Base-by-base conservation (phyloP, 768 basidiomycete genomes). In the Boletus pseudopeckii region DNA sequence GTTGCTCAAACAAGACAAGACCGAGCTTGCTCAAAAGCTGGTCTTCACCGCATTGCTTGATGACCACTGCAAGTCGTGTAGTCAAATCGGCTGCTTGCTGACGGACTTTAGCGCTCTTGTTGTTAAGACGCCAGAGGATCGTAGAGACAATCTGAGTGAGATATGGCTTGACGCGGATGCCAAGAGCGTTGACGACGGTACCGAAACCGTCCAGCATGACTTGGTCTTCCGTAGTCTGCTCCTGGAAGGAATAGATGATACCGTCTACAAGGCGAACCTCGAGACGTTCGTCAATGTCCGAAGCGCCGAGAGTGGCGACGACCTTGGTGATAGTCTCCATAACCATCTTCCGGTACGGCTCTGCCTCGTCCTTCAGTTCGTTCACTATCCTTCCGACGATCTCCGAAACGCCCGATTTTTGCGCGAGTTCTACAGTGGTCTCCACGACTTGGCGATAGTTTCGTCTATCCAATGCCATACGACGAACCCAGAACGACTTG, bases 261-360 rank as follows among this genome's bases (percentile, higher is more conserved):
- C 97, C 96, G 64, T 99, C 97, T 26, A 98, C 91, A 13, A 99
- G 82, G 52, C 91, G 82, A 30, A 95, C 84, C 72, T 99, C 96
- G 40, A 99, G 79, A 50, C 95, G 80, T 72, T 98, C 96, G 65
- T 98, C 97, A 46, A 98, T 90, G 66, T 98, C 96, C 0, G 96
- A 91, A n/a, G 96, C 95, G 47, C 97, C 95, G 2, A 96, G 83
- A 7, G 87, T 90, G 15, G 88, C 85, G 46, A 99, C 80, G 44
- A 99, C 97, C 70, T 97, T 96, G 20, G 93, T 98, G 62, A 98
- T 97, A 0, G 97, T 98, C 75, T 99, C 97, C 97, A 99, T 99
- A 13, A 97, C 94, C 97, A 99, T 99, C 81, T 98, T 98, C 59
- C 94, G 78, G 74, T 92, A 93, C 5, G 90, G 91, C 71, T 93